Evolutionary conservation across 139 green algal genomes (phyloP), one percentile per base, ranked within the genome.

Genomic region (Coelastrella sp.): DNA sequence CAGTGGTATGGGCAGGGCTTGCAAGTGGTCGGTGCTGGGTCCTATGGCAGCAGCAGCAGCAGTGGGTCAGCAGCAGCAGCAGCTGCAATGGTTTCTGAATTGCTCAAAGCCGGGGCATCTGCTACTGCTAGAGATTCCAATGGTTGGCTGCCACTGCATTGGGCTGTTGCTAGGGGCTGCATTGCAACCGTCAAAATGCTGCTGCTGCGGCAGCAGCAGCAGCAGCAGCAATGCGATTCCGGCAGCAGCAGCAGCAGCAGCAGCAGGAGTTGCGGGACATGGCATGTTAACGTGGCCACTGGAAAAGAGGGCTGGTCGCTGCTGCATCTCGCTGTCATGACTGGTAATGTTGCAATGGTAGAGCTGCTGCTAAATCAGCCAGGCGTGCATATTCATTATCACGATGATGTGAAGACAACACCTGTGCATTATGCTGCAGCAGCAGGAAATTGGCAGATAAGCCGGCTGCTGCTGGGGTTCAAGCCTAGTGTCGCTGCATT

Each of bases 121-220:
- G 75, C 53, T 21, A 53, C 75, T 57, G 34, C 35, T 5, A 15
- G 40, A 30, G 75, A 82, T 37, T 35, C 32, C 15, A 15, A 19
- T 2, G 75, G 75, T 2, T 82, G 75, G 75, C 21, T 82, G 51
- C 75, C 75, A 4, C 53, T 82, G 53, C 75, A 82, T 53, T 82
- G 75, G 75, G 75, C 75, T 15, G 75, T 71, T 30, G 75, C 75
- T 7, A 13, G 75, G 25, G 75, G 75, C 23, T 69, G 53, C 23
- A 7, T 21, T 8, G 30, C 7, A 27, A 57, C 5, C n/a, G 75
- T 71, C 19, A 8, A 37, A 41, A 8, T 79, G 69, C 41, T 79
- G 69, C 69, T 79, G 69, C 67, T 15, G n/a, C 72, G 30, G 30
- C 48, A 34, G 72, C 48, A 80, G 72, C 72, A 45, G n/a, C 72